Conservation (phyloP, 2,329 filamentous ascomycete genomes). For the Cyanodermella asteris region DNA sequence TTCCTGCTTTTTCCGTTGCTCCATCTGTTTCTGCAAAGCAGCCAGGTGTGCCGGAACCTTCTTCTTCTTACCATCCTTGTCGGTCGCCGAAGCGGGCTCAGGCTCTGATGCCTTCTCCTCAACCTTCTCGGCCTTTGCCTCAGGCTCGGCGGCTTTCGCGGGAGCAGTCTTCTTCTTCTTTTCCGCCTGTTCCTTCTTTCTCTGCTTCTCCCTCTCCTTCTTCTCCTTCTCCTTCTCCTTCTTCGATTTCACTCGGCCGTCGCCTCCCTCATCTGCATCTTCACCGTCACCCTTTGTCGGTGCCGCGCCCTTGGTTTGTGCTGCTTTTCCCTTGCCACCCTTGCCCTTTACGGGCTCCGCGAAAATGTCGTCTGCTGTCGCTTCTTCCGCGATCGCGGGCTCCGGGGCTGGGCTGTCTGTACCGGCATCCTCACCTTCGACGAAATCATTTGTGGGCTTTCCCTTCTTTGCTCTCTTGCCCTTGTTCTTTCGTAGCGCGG, state of each 20-base stretch:
- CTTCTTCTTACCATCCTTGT: slow-evolving; percentile 51
- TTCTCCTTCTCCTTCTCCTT: slow-evolving; percentile 96
- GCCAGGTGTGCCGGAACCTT: slow-evolving; percentile 46
- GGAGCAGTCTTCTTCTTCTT: slow-evolving; percentile 41
- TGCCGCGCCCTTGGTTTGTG: no score
- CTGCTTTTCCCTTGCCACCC: slow-evolving; percentile 25
- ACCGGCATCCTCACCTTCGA: slow-evolving; percentile 48
- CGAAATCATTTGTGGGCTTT: slow-evolving; percentile 47
- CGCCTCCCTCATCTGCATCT: slow-evolving; percentile 30
- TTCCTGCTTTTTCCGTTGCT: slow-evolving; percentile 20
- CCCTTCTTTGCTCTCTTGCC: slow-evolving; percentile 85
- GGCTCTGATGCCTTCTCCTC: no score
- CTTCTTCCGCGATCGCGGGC: no score
- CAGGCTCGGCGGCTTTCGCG: slow-evolving; percentile 29
- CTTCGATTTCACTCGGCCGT: slow-evolving; percentile 68
- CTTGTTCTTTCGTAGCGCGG: slow-evolving; percentile 59
- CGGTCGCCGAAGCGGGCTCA: slow-evolving; percentile 13
- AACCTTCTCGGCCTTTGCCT: slow-evolving; percentile 23
- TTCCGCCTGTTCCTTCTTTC: slow-evolving; percentile 94
- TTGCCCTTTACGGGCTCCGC: slow-evolving; percentile 50
- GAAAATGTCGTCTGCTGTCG: slow-evolving; percentile 67
- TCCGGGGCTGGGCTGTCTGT: no score
- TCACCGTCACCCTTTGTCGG: slow-evolving; percentile 21
- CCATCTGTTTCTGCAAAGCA: slow-evolving; percentile 28
- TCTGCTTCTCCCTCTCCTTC: slow-evolving; percentile 95